These are phyloP conservation scores for Aurifilum marmelostoma DNA, from an alignment of 2,329 filamentous ascomycete species.

Conservation along the genomic window DNA sequence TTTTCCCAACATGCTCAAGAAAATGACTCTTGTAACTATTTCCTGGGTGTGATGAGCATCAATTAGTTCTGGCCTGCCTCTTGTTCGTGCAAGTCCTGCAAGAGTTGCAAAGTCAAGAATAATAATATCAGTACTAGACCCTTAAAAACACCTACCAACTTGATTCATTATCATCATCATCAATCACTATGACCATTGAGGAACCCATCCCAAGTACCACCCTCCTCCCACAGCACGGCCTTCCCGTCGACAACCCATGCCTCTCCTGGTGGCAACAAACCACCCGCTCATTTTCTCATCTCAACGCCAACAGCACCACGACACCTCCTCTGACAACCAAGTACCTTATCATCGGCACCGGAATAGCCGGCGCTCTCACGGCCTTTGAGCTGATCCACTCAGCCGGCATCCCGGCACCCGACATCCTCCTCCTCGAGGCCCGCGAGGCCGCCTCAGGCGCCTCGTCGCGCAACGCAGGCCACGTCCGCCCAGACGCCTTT, in stretches of 20 bases:
- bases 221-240: not conserved
- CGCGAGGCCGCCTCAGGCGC: constrained; percentile 49
- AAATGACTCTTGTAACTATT: not conserved
- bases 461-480: constrained; percentile 49
- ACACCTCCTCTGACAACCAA: constrained; percentile 37
- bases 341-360: constrained; percentile 48
- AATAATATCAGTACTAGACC: too few relatives aligned
- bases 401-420: constrained; percentile 37
- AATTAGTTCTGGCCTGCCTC: not conserved
- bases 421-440: constrained; percentile 47
- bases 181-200: constrained; percentile 4
- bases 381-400: constrained; percentile 44
- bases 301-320: constrained; percentile 42
- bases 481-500: constrained; percentile 50
- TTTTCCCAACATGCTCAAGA: too few relatives aligned
- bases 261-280: constrained; percentile 47
- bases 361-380: constrained; percentile 46
- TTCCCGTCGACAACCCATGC: constrained; percentile 27
- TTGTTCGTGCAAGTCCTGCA: not conserved
- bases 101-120: not conserved
- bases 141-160: too few relatives aligned
- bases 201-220: not conserved
- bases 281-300: constrained; percentile 46
- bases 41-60: not conserved
- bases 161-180: too few relatives aligned